Conservation (phyloP, 106 monocot species). For the Dendrobium chrysotoxum region DNA sequence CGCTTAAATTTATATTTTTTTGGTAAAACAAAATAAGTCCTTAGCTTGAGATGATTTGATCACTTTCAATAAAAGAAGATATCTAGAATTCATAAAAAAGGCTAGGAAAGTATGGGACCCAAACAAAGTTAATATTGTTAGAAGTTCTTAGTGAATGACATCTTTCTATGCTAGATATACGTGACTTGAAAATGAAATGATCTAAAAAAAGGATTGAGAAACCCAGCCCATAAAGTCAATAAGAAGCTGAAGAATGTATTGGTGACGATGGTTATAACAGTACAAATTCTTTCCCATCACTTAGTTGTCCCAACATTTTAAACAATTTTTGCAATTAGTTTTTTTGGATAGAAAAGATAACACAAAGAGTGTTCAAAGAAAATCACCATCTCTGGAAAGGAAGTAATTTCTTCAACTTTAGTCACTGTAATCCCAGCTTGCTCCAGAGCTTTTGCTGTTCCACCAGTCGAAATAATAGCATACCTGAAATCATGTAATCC, state of each 20-base stretch:
- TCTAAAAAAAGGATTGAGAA: too few relatives aligned
- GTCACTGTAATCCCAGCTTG: slow-evolving; percentile 69
- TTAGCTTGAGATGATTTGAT: neutral
- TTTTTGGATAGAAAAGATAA: neutral
- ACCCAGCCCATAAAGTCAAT: neutral
- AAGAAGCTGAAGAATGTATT: neutral
- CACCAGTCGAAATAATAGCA: slow-evolving; percentile 9
- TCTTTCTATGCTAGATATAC: too few relatives aligned
- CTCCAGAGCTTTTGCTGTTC: slow-evolving; percentile 12
- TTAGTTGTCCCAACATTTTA: neutral
- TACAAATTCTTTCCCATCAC: neutral
- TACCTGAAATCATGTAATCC: slow-evolving; percentile 5
- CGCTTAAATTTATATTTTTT: neutral
- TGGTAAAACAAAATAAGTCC: neutral
- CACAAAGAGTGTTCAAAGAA: neutral
- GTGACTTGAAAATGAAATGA: too few relatives aligned
- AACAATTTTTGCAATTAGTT: neutral
- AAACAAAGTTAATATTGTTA: neutral
- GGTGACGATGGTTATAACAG: neutral
- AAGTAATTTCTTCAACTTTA: slow-evolving; percentile 85
- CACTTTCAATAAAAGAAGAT: neutral
- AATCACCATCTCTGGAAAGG: slow-evolving; percentile 91
- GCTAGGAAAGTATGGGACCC: neutral
- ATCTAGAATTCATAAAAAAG: neutral
- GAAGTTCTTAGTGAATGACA: neutral